Conservation (phyloP, 768 basidiomycete genomes). For the Candolleomyces efflorescens region DNA sequence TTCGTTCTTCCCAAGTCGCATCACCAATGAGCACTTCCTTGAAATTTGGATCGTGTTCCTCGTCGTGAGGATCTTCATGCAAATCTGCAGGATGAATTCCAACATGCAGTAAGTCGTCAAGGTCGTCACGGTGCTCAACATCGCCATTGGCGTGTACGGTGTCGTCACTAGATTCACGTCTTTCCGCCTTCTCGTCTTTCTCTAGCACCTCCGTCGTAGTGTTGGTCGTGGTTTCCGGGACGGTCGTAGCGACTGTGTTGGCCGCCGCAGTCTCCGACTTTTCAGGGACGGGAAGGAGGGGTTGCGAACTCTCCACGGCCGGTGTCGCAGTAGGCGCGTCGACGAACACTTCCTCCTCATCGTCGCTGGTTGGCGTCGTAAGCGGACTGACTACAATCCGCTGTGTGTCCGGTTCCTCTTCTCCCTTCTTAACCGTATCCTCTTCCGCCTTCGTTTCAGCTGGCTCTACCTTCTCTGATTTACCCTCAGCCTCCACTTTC, state of each 20-base stretch:
- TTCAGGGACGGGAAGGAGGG: too few relatives aligned
- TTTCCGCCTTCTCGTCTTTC: too few relatives aligned
- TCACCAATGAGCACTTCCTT: constrained; percentile 53
- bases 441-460: constrained; percentile 4
- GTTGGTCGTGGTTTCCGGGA: neutral
- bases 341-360: constrained; percentile 3
- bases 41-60: neutral
- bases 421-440: constrained; percentile 10
- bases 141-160: too few relatives aligned
- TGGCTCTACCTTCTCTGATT: neutral
- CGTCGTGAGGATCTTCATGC: neutral
- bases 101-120: too few relatives aligned
- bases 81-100: too few relatives aligned
- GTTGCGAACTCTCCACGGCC: too few relatives aligned
- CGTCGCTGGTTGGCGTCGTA: neutral
- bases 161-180: too few relatives aligned
- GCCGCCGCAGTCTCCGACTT: too few relatives aligned
- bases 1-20: constrained; percentile 79
- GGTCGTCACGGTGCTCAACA: too few relatives aligned
- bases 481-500: neutral
- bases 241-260: too few relatives aligned
- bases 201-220: neutral
- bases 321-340: neutral
- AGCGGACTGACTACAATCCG: neutral
- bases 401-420: neutral